These are phyloP conservation scores for Brasilioporus rufonigricans DNA, from an alignment of 768 basidiomycete species.

Conservation along the genomic window DNA sequence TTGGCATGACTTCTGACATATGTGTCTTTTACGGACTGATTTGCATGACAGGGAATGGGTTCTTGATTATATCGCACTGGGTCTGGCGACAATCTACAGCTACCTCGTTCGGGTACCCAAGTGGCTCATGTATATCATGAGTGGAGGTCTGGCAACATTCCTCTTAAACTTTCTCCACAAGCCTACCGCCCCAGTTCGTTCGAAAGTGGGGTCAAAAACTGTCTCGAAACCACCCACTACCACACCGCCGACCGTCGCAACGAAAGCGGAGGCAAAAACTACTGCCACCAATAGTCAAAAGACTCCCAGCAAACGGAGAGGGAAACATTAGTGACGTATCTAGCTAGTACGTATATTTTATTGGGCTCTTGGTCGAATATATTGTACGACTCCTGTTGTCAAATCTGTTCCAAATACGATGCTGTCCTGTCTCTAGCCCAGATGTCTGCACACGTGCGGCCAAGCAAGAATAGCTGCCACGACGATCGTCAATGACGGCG, in stretches of 20 bases:
- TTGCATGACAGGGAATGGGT: conserved; percentile 55
- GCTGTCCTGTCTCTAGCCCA: neutral
- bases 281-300: conserved; percentile 17
- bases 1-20: conserved; percentile 27
- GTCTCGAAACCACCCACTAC: conserved; percentile 1
- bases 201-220: conserved; percentile 5
- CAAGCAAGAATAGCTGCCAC: neutral
- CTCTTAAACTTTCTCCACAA: conserved; percentile 65
- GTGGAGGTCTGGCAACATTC: conserved; percentile 66
- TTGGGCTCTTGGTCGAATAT: neutral
- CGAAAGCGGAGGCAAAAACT: conserved; percentile 14
- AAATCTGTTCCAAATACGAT: neutral
- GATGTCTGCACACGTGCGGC: too few relatives aligned
- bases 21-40: conserved; percentile 9
- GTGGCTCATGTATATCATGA: conserved; percentile 65
- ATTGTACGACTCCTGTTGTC: neutral
- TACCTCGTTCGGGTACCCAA: conserved; percentile 56
- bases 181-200: conserved; percentile 3
- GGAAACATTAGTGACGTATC: conserved; percentile 17
- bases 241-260: neutral
- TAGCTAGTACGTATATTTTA: neutral
- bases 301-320: conserved; percentile 29
- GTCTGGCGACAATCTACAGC: conserved; percentile 51
- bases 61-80: conserved; percentile 55
- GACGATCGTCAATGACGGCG: too few relatives aligned